Conservation (phyloP, 1,139 yeast species). For the Taphrina confusa region DNA sequence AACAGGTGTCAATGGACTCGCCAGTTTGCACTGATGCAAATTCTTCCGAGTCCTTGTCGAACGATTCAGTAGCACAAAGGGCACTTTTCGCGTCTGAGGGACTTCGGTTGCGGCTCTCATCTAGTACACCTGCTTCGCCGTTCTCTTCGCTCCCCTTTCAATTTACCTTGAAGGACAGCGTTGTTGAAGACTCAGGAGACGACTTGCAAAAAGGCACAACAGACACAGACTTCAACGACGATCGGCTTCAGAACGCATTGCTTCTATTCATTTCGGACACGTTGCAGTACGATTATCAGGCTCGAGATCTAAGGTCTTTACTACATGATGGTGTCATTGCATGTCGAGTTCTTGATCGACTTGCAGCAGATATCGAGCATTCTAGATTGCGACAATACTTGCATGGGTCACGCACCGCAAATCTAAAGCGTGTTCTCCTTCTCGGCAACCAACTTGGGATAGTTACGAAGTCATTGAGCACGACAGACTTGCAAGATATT, state of each 20-base stretch:
- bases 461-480: neutral
- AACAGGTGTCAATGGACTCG: too few species aligned
- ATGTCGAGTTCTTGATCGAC: conserved; percentile 2
- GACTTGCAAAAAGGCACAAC: neutral
- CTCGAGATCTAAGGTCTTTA: neutral
- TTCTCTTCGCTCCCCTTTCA: neutral
- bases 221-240: too few species aligned
- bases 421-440: neutral
- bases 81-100: neutral
- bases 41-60: too few species aligned
- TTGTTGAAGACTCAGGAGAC: neutral
- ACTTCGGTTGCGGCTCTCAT: neutral
- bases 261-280: neutral
- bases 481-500: neutral
- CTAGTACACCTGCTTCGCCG: neutral
- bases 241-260: neutral
- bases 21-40: too few species aligned
- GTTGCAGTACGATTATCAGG: neutral
- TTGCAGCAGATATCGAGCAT: neutral
- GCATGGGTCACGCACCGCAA: neutral
- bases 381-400: neutral
- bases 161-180: neutral
- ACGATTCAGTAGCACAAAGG: too few species aligned
- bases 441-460: neutral
- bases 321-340: conserved; percentile 1